phyloP scores from a whole-genome alignment of 495 filamentous ascomycete genomes.

The Annulohypoxylon stygium region DNA sequence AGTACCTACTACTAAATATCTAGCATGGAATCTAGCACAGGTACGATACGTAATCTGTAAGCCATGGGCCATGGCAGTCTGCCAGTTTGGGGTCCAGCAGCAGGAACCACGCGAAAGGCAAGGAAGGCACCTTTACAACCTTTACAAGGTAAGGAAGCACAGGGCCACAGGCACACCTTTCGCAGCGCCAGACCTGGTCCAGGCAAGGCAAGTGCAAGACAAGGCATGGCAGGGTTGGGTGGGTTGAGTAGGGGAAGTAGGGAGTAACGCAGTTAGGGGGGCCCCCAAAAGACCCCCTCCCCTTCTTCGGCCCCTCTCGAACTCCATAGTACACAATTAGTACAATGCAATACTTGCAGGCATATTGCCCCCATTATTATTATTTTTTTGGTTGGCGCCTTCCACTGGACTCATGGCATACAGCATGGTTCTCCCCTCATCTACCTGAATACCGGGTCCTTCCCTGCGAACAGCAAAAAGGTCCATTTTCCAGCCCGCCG shows the following conservation, averaged over 20 bases:
- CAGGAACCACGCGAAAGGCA: constrained; percentile 42
- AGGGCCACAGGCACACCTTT: constrained; percentile 7
- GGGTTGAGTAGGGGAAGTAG: constrained; percentile 11
- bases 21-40: constrained; percentile 10
- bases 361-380: constrained; percentile 37
- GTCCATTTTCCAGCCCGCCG: constrained; percentile 37
- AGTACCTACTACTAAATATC: neutral
- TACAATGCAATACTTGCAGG: constrained; percentile 31
- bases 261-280: neutral
- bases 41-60: constrained; percentile 42
- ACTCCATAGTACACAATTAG: constrained; percentile 27
- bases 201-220: constrained; percentile 3
- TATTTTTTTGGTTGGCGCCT: constrained; percentile 29
- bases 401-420: constrained; percentile 35
- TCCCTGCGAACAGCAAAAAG: constrained; percentile 30
- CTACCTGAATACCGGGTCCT: constrained; percentile 50
- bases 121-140: constrained; percentile 16
- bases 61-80: neutral
- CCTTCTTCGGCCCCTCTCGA: constrained; percentile 33
- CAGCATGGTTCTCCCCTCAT: constrained; percentile 43
- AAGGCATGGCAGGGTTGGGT: neutral
- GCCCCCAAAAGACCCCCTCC: constrained; percentile 17
- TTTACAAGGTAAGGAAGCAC: constrained; percentile 10
- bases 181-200: neutral
- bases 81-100: constrained; percentile 28